Percentiles rank a stretch among this genome's conserved stretches.
Evolutionary conservation across 192 early-diverging fungal genomes (phyloP).

Genomic region (Coemansia sp.): DNA sequence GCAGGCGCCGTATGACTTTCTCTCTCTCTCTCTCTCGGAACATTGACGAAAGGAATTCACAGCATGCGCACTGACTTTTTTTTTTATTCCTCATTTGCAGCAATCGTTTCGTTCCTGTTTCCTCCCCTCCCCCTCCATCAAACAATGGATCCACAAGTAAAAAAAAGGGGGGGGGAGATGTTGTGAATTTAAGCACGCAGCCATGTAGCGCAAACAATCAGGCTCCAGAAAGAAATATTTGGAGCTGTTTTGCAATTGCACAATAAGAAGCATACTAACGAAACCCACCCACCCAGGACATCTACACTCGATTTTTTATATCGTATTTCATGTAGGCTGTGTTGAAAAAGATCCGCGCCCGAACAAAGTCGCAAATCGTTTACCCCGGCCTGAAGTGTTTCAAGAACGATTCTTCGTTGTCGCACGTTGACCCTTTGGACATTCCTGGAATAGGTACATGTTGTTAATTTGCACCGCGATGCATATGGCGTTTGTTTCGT

Average conservation of each 20-base stretch:
- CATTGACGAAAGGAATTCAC: not conserved
- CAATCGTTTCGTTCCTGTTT: not conserved
- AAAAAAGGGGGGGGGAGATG: not conserved
- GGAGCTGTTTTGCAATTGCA: not conserved
- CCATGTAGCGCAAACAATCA: not conserved
- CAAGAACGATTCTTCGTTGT: conserved; percentile 52
- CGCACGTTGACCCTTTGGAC: conserved; percentile 68
- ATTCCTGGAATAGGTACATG: conserved; percentile 83
- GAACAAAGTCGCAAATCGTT: conserved; percentile 70
- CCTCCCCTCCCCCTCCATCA: not conserved
- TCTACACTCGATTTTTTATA: not conserved
- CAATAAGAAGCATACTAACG: conserved; percentile 4
- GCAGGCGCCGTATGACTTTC: not conserved
- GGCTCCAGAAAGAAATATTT: not conserved
- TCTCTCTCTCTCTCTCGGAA: too few species aligned
- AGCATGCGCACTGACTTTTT: not conserved
- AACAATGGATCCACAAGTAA: not conserved
- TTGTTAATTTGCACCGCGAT: not conserved
- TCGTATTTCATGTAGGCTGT: conserved; percentile 61
- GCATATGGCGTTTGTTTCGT: not conserved
- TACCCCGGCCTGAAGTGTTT: conserved; percentile 77
- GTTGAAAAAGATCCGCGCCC: conserved; percentile 77
- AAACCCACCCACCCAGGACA: not conserved
- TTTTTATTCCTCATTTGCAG: not conserved
- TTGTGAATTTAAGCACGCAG: conserved; percentile 1